Conservation (phyloP, 225 moss, liverwort and hornwort genomes). For the Lunularia cruciata region DNA sequence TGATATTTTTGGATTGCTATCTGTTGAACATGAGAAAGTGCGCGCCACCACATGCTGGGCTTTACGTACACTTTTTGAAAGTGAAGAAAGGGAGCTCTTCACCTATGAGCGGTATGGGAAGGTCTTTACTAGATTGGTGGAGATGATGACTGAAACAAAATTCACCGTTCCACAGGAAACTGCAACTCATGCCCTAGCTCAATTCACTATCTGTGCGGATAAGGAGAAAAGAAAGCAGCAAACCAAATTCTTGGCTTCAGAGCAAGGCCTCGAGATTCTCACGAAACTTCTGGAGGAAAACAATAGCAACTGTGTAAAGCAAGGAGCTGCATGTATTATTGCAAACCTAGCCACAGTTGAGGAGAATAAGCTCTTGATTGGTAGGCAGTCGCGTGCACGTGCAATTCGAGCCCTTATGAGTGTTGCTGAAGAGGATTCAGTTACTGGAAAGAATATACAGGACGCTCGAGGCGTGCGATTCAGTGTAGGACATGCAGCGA, state of each 20-base stretch:
- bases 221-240: neutral
- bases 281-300: neutral
- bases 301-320: neutral
- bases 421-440: neutral
- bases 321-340: neutral
- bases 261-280: neutral
- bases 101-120: neutral
- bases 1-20: neutral
- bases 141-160: neutral
- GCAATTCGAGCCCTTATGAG: neutral
- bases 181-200: neutral
- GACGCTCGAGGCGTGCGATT: neutral
- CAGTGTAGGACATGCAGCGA: neutral
- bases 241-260: neutral
- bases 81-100: neutral
- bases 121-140: neutral
- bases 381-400: neutral
- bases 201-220: neutral
- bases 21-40: neutral
- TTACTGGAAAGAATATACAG: neutral
- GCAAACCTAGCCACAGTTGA: neutral
- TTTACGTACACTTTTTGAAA: neutral
- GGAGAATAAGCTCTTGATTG: neutral
- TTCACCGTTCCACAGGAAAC: neutral
- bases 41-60: neutral